These are phyloP conservation scores for Lotus japonicus DNA, from an alignment of 306 rosid species.

Conservation along the genomic window DNA sequence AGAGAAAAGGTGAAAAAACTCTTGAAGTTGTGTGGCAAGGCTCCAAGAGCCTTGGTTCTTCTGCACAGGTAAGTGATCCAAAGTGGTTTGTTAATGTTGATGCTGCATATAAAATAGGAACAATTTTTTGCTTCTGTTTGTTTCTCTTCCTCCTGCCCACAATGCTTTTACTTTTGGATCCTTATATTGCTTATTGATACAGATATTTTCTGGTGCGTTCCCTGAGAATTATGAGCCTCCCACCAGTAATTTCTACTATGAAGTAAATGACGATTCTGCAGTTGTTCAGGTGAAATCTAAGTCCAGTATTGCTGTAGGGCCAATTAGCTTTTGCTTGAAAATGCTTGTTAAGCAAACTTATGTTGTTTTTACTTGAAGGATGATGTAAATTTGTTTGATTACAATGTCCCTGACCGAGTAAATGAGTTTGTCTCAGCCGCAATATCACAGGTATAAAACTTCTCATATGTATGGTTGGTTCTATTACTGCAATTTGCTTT, in stretches of 20 bases:
- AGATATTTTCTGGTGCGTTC: constrained; percentile 74
- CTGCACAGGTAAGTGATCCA: constrained; percentile 53
- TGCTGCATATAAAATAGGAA: neutral
- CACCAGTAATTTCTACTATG: constrained; percentile 50
- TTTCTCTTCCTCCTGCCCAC: neutral
- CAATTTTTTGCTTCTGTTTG: neutral
- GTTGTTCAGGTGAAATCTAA: constrained; percentile 52
- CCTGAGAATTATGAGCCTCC: constrained; percentile 82
- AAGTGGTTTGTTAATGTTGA: neutral
- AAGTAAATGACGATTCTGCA: constrained; percentile 54
- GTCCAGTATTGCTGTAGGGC: constrained; percentile 4
- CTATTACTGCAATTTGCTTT: neutral
- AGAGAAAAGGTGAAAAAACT: constrained; percentile 53
- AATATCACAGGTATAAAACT: constrained; percentile 46
- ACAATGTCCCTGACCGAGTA: constrained; percentile 67
- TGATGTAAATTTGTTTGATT: constrained; percentile 55
- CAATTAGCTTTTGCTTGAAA: neutral
- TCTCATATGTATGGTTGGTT: neutral
- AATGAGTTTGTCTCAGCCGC: constrained; percentile 75
- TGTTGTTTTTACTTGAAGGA: constrained; percentile 44
- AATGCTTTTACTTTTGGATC: neutral
- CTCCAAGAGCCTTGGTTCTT: constrained; percentile 65
- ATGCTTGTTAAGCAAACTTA: neutral
- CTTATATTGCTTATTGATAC: constrained; percentile 3
- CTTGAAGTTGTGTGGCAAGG: constrained; percentile 85